A percentile compares a stretch with the other conserved stretches of the same genome.
phyloP scores from a whole-genome alignment of 2,329 filamentous ascomycete species.

The Monosporascus cannonballus region DNA sequence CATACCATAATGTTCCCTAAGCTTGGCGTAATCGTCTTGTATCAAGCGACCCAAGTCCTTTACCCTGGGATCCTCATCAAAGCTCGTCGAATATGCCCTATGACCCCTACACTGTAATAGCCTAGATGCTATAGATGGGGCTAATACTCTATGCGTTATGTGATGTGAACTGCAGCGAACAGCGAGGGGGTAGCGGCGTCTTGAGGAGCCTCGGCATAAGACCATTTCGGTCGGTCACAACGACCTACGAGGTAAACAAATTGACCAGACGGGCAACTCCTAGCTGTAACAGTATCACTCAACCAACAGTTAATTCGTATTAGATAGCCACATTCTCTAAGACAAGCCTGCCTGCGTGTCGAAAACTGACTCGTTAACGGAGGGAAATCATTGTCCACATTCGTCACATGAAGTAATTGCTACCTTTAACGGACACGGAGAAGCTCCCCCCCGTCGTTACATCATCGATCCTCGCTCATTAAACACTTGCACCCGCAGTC shows the following conservation, averaged over 20 bases:
- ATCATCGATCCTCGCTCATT: no score
- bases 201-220: background rate
- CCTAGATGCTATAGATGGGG: background rate
- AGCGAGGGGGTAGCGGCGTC: background rate
- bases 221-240: background rate
- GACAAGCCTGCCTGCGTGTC: no score
- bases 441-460: no score
- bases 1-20: constrained; percentile 40
- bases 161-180: background rate
- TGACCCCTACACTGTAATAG: background rate
- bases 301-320: background rate
- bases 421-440: no score
- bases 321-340: background rate
- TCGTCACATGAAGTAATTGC: no score
- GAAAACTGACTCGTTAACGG: no score
- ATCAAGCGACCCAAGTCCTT: constrained; percentile 36
- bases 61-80: constrained; percentile 32
- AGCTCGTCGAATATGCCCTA: constrained; percentile 10
- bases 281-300: background rate
- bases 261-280: background rate
- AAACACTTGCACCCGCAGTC: no score
- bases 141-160: background rate
- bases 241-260: background rate
- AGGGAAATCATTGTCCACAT: no score
- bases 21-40: constrained; percentile 39